Conservation (phyloP, 2,329 filamentous ascomycete genomes). For the Calycina herbarum region DNA sequence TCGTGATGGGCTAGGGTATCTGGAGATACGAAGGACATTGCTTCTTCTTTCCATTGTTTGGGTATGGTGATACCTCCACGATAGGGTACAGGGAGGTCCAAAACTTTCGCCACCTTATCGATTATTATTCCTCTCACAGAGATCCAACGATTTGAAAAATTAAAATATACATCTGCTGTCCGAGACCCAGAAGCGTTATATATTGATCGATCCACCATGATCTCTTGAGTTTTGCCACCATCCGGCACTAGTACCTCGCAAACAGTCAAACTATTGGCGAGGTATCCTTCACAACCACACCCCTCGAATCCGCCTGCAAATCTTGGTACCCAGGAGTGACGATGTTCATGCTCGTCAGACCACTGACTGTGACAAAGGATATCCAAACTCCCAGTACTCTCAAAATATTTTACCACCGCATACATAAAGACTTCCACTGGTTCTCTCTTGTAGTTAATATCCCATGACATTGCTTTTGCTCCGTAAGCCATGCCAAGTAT, state of each 20-base stretch:
- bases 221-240: background rate
- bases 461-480: background rate
- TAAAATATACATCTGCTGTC: background rate
- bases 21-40: background rate
- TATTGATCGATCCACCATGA: background rate
- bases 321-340: constrained; percentile 8
- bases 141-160: background rate
- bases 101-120: background rate
- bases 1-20: background rate
- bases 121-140: background rate
- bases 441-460: background rate
- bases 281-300: constrained; percentile 1
- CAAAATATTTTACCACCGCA: constrained; percentile 60
- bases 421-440: constrained; percentile 7
- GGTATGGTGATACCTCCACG: background rate
- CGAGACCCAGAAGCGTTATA: background rate
- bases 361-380: constrained; percentile 5
- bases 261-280: background rate
- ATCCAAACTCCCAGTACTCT: constrained; percentile 1
- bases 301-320: constrained; percentile 7
- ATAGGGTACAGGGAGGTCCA: background rate
- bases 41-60: constrained; percentile 8
- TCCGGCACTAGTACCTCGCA: background rate
- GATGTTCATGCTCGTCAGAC: background rate
- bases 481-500: background rate